Percentiles rank a stretch among this genome's conserved stretches.
Evolutionary conservation across 306 rosid species (phyloP).

Genomic region (Trifolium fragiferum): DNA sequence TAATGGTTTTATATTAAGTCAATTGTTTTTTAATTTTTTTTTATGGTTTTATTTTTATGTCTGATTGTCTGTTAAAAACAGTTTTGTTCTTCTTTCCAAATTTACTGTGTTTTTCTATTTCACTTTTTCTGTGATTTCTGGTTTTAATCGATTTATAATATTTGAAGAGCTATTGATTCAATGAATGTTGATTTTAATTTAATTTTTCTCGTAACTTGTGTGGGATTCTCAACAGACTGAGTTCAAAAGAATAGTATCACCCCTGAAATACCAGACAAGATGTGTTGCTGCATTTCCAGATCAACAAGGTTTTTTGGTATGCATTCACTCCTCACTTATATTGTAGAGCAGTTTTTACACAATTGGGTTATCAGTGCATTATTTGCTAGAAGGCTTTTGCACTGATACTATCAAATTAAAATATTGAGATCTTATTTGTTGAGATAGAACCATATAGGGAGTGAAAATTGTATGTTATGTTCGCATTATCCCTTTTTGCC

Average conservation of each 20-base stretch:
- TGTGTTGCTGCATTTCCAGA: conserved; percentile 97
- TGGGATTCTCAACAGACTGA: conserved; percentile 63
- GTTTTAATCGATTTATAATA: conserved; percentile 31
- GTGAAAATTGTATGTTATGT: conserved; percentile 6
- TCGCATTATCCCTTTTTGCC: conserved; percentile 6
- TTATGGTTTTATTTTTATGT: neutral
- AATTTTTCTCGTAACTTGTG: conserved; percentile 33
- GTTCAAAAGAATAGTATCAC: conserved; percentile 79
- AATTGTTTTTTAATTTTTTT: no score
- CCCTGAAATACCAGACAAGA: conserved; percentile 95
- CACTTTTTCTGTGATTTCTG: conserved; percentile 12
- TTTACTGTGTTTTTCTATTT: conserved; percentile 3
- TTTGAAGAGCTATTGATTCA: conserved; percentile 21
- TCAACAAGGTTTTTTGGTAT: conserved; percentile 95
- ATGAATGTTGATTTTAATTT: conserved; percentile 3
- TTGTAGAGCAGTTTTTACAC: conserved; percentile 14
- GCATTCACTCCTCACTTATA: conserved; percentile 29
- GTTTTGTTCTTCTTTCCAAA: neutral
- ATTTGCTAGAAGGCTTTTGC: conserved; percentile 30
- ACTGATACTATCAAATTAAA: neutral
- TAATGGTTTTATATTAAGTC: neutral
- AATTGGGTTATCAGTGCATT: conserved; percentile 22
- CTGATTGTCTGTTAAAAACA: neutral
- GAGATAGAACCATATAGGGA: neutral
- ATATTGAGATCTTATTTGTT: neutral